Base-by-base conservation (phyloP, 306 rosid species). In the Ormosia semicastrata region DNA sequence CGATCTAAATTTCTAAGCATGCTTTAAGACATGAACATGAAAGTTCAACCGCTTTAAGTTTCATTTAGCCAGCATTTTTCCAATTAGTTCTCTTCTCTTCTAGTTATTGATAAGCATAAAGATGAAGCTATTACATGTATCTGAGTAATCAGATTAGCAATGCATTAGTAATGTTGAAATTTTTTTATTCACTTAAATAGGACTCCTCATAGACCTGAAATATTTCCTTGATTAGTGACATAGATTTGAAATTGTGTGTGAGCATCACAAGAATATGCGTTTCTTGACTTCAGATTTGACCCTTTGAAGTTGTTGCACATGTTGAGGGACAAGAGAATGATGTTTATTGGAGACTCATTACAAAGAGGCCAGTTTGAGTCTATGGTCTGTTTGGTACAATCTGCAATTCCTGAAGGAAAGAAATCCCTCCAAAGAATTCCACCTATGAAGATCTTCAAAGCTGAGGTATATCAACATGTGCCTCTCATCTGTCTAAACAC, bases 301-400 rank as follows among this genome's bases (percentile, higher is more conserved):
- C 86, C 99, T 40, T 84, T 93, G 89, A 95, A 90, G 87, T 65
- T 95, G 72, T 83, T 95, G 76, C 93, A 92, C 36, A 78, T 90
- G 75, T 76, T 92, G 89, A 89, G 96, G 82, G 81, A 89, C 43
- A 90, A 93, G 80, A 84, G 99, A 73, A 65, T 95, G 67, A 95
- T 95, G 98, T 90, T 93, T 67, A 89, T 93, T 36, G 98, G 99
- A 67, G 99, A 95, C 77, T 95, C 96, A 0, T 81, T 95, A 79
- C 97, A 95, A 44, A 89, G 99, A 88, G 87, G 93, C 1, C 98
- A 95, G 77, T 95, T 95, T 85, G 97, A 95, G 81, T 92, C 97
- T 57, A 86, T 95, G 89, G 79, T 95, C n/a, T 95, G 98, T 71
- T 66, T 93, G 83, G 82, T 95, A 54, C 97, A 95, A 71, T 91